Percentiles rank a stretch among this genome's conserved stretches.
phyloP scores from a whole-genome alignment of 129 eudicot species.

The Ambrosia trifida region DNA sequence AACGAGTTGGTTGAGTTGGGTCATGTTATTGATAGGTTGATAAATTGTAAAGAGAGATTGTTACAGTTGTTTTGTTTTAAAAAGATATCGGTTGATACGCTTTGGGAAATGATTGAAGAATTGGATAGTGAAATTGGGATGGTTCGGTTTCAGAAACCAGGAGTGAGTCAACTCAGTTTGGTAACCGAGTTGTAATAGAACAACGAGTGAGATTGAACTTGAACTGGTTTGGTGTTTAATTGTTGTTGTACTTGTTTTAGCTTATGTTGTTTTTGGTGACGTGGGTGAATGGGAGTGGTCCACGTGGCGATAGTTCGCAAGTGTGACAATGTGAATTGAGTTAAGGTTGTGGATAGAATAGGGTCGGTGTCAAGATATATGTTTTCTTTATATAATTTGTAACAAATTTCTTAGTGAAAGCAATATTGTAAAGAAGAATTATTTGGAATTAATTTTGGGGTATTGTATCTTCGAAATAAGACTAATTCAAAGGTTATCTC shows the following conservation, averaged over 20 bases:
- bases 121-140: conserved; percentile 40
- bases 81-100: conserved; percentile 42
- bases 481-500: too few species aligned
- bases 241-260: neutral
- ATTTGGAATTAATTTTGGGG: neutral
- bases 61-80: conserved; percentile 27
- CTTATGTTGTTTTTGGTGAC: neutral
- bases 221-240: neutral
- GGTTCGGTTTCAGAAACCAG: conserved; percentile 35
- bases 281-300: neutral
- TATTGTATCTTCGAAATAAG: neutral
- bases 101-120: conserved; percentile 63
- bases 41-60: conserved; percentile 46
- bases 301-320: neutral
- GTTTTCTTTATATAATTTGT: too few species aligned
- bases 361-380: too few species aligned
- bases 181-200: conserved; percentile 43
- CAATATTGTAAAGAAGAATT: neutral
- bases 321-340: neutral
- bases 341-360: too few species aligned
- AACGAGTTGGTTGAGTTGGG: conserved; percentile 73
- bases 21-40: conserved; percentile 49
- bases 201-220: conserved; percentile 41
- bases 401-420: too few species aligned
- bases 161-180: conserved; percentile 80